phyloP scores from a whole-genome alignment of 306 rosid genomes.

The Herpetospermum pedunculosum region DNA sequence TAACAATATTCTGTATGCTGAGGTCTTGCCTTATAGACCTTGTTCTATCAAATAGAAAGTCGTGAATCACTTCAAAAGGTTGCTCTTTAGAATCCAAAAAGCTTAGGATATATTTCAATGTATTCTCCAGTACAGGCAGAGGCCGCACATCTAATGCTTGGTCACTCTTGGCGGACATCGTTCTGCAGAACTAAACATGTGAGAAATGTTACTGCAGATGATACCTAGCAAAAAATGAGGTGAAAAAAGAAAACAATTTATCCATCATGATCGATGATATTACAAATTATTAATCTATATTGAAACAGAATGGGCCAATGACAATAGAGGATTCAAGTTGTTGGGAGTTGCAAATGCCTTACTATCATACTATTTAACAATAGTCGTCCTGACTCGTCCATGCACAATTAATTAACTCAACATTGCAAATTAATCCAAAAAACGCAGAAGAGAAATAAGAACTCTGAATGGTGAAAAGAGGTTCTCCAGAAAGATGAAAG shows the following conservation, averaged over 20 bases:
- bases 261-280: background rate
- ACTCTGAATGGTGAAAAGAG: background rate
- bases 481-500: background rate
- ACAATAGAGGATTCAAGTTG: background rate
- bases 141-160: slow-evolving; percentile 75
- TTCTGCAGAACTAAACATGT: slow-evolving; percentile 74
- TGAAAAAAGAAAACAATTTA: background rate
- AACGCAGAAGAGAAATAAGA: background rate
- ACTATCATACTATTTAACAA: background rate
- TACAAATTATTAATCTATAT: background rate
- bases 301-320: background rate
- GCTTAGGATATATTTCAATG: slow-evolving; percentile 47
- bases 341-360: background rate
- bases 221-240: background rate
- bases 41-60: slow-evolving; percentile 79
- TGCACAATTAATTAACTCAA: background rate
- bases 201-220: slow-evolving; percentile 8
- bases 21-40: slow-evolving; percentile 93
- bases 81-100: slow-evolving; percentile 45
- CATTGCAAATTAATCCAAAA: background rate
- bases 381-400: background rate
- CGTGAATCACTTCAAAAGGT: slow-evolving; percentile 73
- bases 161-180: slow-evolving; percentile 42
- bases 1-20: slow-evolving; percentile 62
- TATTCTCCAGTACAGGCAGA: slow-evolving; percentile 56